These are phyloP conservation scores for Anthracocystis walkeri DNA, from an alignment of 1,284 basidiomycete species.

Conservation along the genomic window DNA sequence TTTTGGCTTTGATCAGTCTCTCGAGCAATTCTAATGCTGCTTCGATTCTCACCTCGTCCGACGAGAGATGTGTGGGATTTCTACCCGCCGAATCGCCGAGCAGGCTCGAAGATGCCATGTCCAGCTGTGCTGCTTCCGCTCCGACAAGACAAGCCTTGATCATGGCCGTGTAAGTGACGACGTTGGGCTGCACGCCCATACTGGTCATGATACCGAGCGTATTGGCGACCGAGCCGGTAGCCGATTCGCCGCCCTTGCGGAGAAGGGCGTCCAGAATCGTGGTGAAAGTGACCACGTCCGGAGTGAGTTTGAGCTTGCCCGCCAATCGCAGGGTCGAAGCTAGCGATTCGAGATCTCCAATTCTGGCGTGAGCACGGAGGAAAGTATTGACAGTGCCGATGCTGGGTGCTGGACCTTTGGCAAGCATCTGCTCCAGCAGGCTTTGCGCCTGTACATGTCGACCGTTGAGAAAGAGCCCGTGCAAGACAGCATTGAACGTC, in stretches of 20 bases:
- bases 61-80: neutral
- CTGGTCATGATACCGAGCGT: constrained; percentile 55
- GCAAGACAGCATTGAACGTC: constrained; percentile 59
- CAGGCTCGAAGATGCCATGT: constrained; percentile 23
- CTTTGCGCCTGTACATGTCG: constrained; percentile 32
- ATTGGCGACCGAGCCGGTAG: constrained; percentile 35
- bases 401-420: constrained; percentile 47
- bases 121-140: constrained; percentile 34
- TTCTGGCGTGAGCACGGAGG: constrained; percentile 52
- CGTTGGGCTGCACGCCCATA: constrained; percentile 54
- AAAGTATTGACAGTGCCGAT: constrained; percentile 62
- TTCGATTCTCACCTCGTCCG: constrained; percentile 32
- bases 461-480: constrained; percentile 45
- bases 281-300: constrained; percentile 63
- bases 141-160: constrained; percentile 60
- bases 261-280: constrained; percentile 61
- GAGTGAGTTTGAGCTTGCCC: constrained; percentile 32
- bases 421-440: constrained; percentile 51
- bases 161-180: constrained; percentile 61
- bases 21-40: constrained; percentile 57
- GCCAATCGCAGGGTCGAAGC: constrained; percentile 46
- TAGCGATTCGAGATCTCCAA: constrained; percentile 39
- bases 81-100: constrained; percentile 11
- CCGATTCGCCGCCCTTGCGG: constrained; percentile 45
- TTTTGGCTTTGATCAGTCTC: constrained; percentile 53